Conservation (phyloP, 108 stramenopile species). For the Aurantiochytrium sp. region DNA sequence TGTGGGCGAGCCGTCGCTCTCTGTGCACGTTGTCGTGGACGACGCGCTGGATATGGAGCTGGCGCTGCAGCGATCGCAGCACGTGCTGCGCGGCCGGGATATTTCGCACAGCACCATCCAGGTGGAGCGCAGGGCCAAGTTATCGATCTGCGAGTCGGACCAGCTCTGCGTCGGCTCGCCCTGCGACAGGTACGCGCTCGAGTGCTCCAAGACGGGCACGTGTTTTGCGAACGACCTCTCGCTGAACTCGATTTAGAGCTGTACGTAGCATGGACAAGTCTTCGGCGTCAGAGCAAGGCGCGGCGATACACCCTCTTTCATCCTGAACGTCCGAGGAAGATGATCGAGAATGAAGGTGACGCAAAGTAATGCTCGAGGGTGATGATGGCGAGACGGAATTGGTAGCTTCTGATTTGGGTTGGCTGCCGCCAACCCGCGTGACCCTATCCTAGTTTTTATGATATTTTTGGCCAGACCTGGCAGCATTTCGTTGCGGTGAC, state of each 20-base stretch:
- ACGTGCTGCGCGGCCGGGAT: background rate
- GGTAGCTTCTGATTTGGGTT: no score
- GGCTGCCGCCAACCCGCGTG: no score
- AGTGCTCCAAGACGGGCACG: background rate
- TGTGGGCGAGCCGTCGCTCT: slow-evolving; percentile 35
- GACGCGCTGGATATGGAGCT: slow-evolving; percentile 50
- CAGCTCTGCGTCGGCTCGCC: background rate
- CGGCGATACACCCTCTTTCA: no score
- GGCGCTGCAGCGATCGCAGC: background rate
- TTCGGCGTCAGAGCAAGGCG: no score
- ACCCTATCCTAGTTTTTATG: no score
- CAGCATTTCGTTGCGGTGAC: no score
- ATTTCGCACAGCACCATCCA: slow-evolving; percentile 49
- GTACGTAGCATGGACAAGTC: background rate
- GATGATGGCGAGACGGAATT: no score
- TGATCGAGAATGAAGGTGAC: no score
- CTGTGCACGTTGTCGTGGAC: slow-evolving; percentile 48
- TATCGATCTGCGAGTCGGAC: background rate
- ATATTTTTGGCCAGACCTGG: no score
- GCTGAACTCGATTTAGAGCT: background rate
- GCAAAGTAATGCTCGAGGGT: no score
- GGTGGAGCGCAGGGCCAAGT: background rate
- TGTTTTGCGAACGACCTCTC: background rate
- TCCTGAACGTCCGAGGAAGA: no score
- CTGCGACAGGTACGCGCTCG: background rate